Evolutionary conservation across 441 rosid species (phyloP), one percentile per base, ranked within the genome.

Genomic region (Euphorbia celastroides): DNA sequence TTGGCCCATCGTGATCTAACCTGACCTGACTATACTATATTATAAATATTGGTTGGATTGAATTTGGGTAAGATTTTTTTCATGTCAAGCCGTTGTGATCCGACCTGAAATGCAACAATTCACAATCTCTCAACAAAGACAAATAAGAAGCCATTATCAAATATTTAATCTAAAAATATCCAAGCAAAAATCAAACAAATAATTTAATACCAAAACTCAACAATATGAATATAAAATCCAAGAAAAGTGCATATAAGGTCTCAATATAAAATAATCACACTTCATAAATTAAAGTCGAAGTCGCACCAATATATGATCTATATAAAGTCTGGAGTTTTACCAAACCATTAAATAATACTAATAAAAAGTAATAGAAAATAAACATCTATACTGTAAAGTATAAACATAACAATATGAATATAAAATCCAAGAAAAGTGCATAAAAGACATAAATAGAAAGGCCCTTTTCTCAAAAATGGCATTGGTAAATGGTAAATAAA

Each of bases 391-490:
- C 38, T 3, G 38, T 34, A n/a, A n/a, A n/a, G n/a, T n/a, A n/a
- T n/a, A n/a, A n/a, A n/a, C n/a, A n/a, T n/a, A n/a, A n/a, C 9
- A 9, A 10, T 23, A 26, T 23, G 26, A n/a, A n/a, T n/a, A 14
- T 7, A 30, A 36, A 34, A 26, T 25, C 0, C 13, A 19, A 0
- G 31, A 26, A 44, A 64, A 70, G 22, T 64, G 59, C 27, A 11
- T n/a, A 17, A 60, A 60, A 46, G 23, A 68, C 14, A 41, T 30
- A 66, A 20, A 25, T 23, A 58, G 12, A 9, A 41, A 41, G 12
- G 64, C 64, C 57, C 57, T 50, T 52, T 65, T 65, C 44, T 65
- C 65, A 36, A 64, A 48, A 78, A 64, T 57, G 52, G 74, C 78
- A 71, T 71, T 32, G 71, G 70, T 66, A 74, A 59, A 60, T 59